Evolutionary conservation across 345 rosid genomes (phyloP), one percentile per base, ranked within the genome.

Genomic region (Erodium maritimum): DNA sequence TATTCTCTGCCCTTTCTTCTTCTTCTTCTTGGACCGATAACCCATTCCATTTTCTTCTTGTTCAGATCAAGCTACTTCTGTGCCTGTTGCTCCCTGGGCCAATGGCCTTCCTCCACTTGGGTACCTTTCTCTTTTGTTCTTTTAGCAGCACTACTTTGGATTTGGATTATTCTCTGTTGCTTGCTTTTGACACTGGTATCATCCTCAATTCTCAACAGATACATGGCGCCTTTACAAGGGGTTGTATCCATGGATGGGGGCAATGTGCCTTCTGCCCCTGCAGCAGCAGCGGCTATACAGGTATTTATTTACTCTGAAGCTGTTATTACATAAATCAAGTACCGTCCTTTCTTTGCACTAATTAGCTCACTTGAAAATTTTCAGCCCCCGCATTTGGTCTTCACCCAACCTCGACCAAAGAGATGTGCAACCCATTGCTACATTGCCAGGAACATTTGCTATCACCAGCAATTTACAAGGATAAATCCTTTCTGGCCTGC

Each of bases 71-170:
- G 64, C 80, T 21, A 64, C 61, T 60, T 68, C 90, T 61, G 62
- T 84, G 21, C 76, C 95, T 19, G 70, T 88, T 75, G 79, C 95
- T 67, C 76, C 78, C 67, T 94, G 99, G 99, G 89, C 88, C 57
- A 96, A 95, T 23, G 97, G 83, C 45, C 84, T 89, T 80, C 95
- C 99, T 66, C 86, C 89, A 25, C 82, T 94, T 90, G 97, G 99
- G 99, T 94, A 87, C 50, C 33, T 65, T 57, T 55, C 20, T 6
- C 33, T 2, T 24, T 50, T 10, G 21, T 55, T 29, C 64, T 20
- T 56, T 67, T 34, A 23, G 21, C 3, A 25, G 54, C 13, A 55
- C 42, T 52, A 21, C 56, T 17, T 63, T 9, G 18, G 55, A 50
- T 53, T 45, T 55, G 52, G 3, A 19, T 23, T 54, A 18, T 21